Percentiles rank a stretch among this genome's conserved stretches.
Conservation (phyloP, 306 rosid species). For the Amphicarpaea edgeworthii region DNA sequence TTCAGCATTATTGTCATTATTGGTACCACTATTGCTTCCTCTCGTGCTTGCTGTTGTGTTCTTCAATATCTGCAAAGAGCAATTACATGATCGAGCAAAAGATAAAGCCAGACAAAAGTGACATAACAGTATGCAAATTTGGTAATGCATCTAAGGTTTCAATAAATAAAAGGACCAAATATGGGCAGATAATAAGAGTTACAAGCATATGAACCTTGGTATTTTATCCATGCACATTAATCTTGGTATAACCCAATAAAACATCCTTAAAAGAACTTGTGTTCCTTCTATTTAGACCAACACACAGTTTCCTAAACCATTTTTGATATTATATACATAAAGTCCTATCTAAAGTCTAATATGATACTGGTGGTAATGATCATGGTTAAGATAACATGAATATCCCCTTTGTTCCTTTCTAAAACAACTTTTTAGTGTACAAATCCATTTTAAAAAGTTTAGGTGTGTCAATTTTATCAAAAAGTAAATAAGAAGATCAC, state of each 20-base stretch:
- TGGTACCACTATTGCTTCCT: conserved; percentile 61
- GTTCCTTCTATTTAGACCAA: neutral
- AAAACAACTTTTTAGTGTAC: neutral
- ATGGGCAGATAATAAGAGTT: neutral
- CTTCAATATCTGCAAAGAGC: conserved; percentile 80
- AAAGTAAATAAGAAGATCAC: neutral
- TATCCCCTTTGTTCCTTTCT: neutral
- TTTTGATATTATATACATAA: neutral
- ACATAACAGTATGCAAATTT: neutral
- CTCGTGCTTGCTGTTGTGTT: conserved; percentile 92
- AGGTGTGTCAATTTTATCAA: conserved; percentile 5
- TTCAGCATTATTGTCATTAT: conserved; percentile 56
- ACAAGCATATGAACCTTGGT: too few species aligned
- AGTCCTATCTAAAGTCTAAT: neutral
- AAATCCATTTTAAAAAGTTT: neutral
- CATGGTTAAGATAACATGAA: neutral
- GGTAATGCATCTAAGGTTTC: neutral
- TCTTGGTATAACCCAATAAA: neutral
- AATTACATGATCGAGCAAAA: conserved; percentile 5
- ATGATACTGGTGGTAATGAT: neutral
- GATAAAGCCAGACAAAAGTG: neutral
- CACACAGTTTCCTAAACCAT: neutral
- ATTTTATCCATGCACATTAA: too few species aligned
- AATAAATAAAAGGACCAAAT: neutral
- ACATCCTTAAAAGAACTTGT: neutral